Conservation (phyloP, 257 asterid species). For the Nicotiana noctiflora region DNA sequence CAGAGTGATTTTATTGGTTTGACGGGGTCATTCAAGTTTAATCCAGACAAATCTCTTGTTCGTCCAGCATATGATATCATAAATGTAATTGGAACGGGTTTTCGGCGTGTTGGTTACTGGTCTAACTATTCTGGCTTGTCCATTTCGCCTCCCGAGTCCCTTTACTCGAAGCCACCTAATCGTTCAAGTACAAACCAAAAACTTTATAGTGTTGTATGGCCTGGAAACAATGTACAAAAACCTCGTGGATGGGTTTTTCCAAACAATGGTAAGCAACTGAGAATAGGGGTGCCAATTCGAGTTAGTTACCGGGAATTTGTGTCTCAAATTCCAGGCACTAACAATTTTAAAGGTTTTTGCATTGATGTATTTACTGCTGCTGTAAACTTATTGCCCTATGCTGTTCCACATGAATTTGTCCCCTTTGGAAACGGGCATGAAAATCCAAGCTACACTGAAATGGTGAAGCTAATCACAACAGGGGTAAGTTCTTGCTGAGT, state of each 20-base stretch:
- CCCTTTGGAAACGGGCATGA: constrained; percentile 76
- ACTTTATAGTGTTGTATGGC: constrained; percentile 73
- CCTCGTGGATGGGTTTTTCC: constrained; percentile 99
- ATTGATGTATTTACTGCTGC: constrained; percentile 89
- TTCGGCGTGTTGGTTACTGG: constrained; percentile 80
- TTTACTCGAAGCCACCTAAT: constrained; percentile 38
- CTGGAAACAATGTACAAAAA: constrained; percentile 54
- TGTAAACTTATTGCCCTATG: constrained; percentile 70
- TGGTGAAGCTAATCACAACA: constrained; percentile 50
- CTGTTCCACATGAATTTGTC: constrained; percentile 72
- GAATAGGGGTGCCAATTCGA: constrained; percentile 79
- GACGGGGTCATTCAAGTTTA: constrained; percentile 66
- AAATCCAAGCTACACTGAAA: constrained; percentile 62
- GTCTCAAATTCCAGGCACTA: constrained; percentile 57
- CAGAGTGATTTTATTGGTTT: constrained; percentile 63
- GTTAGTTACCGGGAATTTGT: constrained; percentile 71
- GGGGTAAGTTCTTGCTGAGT: constrained; percentile 56
- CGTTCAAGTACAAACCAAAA: constrained; percentile 44
- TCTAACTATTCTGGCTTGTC: constrained; percentile 75
- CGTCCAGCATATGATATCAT: constrained; percentile 71
- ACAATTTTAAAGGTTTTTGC: constrained; percentile 73
- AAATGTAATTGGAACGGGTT: constrained; percentile 76
- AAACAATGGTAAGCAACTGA: constrained; percentile 63
- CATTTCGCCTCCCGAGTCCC: constrained; percentile 52
- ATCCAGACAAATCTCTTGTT: constrained; percentile 42